Percentiles rank a stretch among this genome's conserved stretches.
Evolutionary conservation across 352 stramenopile species (phyloP).

Genomic region (Nothophytophthora sp.): DNA sequence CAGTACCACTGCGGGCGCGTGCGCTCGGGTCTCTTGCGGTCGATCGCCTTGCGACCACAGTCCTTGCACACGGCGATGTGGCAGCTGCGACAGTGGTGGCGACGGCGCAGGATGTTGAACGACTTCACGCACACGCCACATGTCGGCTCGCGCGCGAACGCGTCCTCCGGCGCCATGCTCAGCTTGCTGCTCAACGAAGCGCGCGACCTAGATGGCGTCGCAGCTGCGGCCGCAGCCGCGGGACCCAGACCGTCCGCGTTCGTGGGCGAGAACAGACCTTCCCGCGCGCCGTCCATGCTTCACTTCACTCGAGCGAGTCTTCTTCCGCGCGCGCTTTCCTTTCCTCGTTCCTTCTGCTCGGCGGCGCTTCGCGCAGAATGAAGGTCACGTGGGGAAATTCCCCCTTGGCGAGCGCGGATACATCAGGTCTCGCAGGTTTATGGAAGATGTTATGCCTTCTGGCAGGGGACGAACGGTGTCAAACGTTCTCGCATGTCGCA

Average conservation of each 20-base stretch:
- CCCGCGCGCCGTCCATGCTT: slow-evolving; percentile 26
- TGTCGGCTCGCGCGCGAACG: slow-evolving; percentile 71
- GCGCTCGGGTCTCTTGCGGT: slow-evolving; percentile 55
- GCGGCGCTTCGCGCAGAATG: slow-evolving; percentile 10
- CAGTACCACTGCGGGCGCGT: slow-evolving; percentile 82
- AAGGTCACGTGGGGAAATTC: neutral
- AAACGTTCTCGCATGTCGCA: slow-evolving; percentile 28
- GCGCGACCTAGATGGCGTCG: slow-evolving; percentile 20
- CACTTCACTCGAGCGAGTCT: neutral
- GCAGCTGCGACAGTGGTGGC: slow-evolving; percentile 85
- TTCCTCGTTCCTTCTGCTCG: slow-evolving; percentile 13
- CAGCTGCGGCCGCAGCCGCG: slow-evolving; percentile 9
- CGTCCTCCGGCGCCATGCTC: slow-evolving; percentile 41
- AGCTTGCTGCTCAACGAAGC: slow-evolving; percentile 35
- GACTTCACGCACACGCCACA: slow-evolving; percentile 77
- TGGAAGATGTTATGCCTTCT: slow-evolving; percentile 15
- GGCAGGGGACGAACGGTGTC: no score
- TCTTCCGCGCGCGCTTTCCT: slow-evolving; percentile 7
- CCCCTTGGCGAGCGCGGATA: neutral
- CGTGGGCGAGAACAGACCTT: slow-evolving; percentile 32
- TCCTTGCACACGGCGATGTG: slow-evolving; percentile 87
- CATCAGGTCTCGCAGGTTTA: slow-evolving; percentile 14
- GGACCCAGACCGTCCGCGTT: slow-evolving; percentile 19
- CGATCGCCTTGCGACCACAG: slow-evolving; percentile 77
- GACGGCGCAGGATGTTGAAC: slow-evolving; percentile 81